These are phyloP conservation scores for Neurospora sp. DNA, from an alignment of 495 filamentous ascomycete species.

Conservation along the genomic window DNA sequence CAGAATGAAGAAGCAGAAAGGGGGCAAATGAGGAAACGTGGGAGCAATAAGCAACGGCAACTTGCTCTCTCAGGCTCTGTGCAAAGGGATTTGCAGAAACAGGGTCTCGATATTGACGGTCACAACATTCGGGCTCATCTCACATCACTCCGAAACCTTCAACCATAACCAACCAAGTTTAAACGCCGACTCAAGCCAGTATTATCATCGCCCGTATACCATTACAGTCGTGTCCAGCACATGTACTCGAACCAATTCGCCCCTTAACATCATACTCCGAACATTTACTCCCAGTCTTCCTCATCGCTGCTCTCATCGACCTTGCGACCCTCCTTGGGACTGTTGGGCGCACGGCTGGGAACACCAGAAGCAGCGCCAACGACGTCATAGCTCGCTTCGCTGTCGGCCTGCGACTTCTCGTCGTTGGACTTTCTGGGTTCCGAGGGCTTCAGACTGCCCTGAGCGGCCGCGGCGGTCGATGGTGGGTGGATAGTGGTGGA, in stretches of 20 bases:
- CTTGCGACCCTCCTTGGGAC: conserved; percentile 54
- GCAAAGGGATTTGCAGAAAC: background rate
- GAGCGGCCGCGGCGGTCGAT: conserved; percentile 4
- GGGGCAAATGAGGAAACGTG: background rate
- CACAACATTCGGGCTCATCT: background rate
- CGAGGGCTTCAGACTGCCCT: conserved; percentile 40
- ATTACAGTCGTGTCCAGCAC: conserved; percentile 2
- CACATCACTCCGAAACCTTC: background rate
- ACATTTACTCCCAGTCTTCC: conserved; percentile 74
- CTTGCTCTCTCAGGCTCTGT: background rate
- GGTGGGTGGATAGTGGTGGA: conserved; percentile 44
- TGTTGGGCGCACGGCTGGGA: conserved; percentile 61
- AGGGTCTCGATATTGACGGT: background rate
- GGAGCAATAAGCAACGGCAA: background rate
- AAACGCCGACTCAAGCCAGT: conserved; percentile 1
- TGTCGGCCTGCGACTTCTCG: conserved; percentile 72
- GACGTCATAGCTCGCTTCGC: conserved; percentile 88
- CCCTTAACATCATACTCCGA: background rate
- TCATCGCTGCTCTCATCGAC: conserved; percentile 34
- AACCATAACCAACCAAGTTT: conserved; percentile 1
- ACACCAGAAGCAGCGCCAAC: conserved; percentile 67
- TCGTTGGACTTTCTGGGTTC: conserved; percentile 77
- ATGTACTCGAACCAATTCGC: background rate
- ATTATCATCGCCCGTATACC: background rate
- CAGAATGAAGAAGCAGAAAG: background rate